These are phyloP conservation scores for Fusarium sublunatum DNA, from an alignment of 2,329 filamentous ascomycete genomes.

Conservation along the genomic window DNA sequence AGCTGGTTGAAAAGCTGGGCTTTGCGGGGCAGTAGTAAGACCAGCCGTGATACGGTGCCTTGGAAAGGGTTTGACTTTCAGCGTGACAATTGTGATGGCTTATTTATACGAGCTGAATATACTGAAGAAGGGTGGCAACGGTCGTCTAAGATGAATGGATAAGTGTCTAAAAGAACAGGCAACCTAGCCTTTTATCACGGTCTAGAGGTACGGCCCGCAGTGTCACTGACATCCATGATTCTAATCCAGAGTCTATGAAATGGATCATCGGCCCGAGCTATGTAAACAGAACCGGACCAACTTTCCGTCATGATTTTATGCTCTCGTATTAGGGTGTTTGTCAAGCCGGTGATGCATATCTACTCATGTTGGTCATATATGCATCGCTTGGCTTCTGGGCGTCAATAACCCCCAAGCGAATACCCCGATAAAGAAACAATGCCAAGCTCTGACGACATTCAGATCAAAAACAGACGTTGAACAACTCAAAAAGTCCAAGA, in stretches of 20 bases:
- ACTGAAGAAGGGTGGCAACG: no score
- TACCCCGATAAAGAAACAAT: neutral
- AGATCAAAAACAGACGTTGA: neutral
- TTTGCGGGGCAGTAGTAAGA: conserved; percentile 18
- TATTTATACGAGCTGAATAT: no score
- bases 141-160: no score
- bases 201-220: no score
- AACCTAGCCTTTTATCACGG: neutral
- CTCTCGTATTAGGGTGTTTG: no score
- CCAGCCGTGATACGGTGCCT: neutral
- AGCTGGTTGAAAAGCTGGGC: neutral
- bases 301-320: neutral
- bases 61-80: conserved; percentile 3
- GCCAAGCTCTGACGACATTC: neutral
- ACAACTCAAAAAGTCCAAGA: neutral
- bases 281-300: neutral
- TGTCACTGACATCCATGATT: neutral
- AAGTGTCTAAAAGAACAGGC: no score
- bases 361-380: no score
- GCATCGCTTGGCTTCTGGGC: neutral
- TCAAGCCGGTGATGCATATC: no score
- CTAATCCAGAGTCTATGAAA: neutral
- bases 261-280: neutral
- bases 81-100: neutral
- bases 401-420: neutral